Conservation (phyloP, 2,329 filamentous ascomycete genomes). For the Arthroderma sp. region DNA sequence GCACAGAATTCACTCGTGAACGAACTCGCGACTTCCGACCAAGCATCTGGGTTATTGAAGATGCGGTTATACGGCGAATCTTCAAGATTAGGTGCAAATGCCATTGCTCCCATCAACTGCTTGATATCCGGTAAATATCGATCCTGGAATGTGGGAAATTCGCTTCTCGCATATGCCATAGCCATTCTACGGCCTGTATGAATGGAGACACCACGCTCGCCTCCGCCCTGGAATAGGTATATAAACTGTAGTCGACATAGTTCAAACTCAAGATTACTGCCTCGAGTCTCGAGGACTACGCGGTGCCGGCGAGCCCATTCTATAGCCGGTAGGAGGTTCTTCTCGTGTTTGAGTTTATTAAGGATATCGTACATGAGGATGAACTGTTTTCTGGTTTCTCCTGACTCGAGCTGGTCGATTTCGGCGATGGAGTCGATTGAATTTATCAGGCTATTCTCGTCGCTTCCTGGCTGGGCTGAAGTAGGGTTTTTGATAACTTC, state of each 20-base stretch:
- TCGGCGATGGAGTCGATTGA: conserved; percentile 34
- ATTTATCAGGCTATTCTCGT: conserved; percentile 20
- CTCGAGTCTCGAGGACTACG: conserved; percentile 58
- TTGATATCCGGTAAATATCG: conserved; percentile 70
- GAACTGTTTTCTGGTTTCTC: conserved; percentile 67
- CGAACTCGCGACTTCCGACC: conserved; percentile 69
- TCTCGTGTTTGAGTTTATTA: conserved; percentile 55
- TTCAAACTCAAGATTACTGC: conserved; percentile 91
- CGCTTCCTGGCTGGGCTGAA: conserved; percentile 19
- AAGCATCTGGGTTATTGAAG: conserved; percentile 63
- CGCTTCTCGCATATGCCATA: conserved; percentile 58
- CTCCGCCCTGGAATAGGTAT: conserved; percentile 63
- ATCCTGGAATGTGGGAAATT: conserved; percentile 61
- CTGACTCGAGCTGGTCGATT: conserved; percentile 47
- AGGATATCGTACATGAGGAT: conserved; percentile 84
- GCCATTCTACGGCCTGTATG: conserved; percentile 38
- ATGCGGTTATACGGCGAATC: conserved; percentile 66
- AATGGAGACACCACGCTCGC: conserved; percentile 7
- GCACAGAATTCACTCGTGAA: conserved; percentile 95
- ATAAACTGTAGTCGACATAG: conserved; percentile 81
- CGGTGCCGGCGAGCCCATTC: conserved; percentile 68
- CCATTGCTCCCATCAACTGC: conserved; percentile 66
- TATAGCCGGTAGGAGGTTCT: conserved; percentile 72
- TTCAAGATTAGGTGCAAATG: conserved; percentile 60
- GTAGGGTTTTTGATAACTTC: conserved; percentile 47